Percentiles rank a stretch among this genome's conserved stretches.
Evolutionary conservation across 1,284 basidiomycete genomes (phyloP).

Genomic region (Moniliophthora roreri): DNA sequence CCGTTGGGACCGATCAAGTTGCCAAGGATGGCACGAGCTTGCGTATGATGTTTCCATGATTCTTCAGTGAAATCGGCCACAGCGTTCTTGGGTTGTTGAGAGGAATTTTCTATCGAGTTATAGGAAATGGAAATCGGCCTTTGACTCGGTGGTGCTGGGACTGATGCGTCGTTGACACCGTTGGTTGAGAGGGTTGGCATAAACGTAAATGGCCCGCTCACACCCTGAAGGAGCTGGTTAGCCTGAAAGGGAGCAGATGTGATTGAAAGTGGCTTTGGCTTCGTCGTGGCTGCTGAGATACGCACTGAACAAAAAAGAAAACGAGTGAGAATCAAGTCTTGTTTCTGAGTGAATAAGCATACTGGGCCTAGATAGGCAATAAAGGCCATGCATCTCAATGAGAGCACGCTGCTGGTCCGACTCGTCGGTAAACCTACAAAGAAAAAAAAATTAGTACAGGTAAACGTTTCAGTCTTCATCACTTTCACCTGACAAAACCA

Average conservation of each 20-base stretch:
- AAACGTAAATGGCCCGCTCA: constrained; percentile 37
- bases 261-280: constrained; percentile 64
- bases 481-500: constrained; percentile 78
- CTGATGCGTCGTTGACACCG: constrained; percentile 6
- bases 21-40: constrained; percentile 75
- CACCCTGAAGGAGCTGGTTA: neutral
- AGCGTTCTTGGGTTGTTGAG: constrained; percentile 51
- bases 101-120: no score
- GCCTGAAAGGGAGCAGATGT: constrained; percentile 35
- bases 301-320: constrained; percentile 62
- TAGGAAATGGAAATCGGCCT: no score
- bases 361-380: constrained; percentile 85
- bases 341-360: constrained; percentile 29
- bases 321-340: constrained; percentile 27
- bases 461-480: neutral
- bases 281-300: constrained; percentile 86
- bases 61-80: constrained; percentile 64
- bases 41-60: constrained; percentile 80
- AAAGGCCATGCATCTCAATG: constrained; percentile 87
- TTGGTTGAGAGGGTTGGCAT: constrained; percentile 31
- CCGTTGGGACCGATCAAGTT: constrained; percentile 82
- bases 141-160: no score
- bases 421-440: constrained; percentile 77
- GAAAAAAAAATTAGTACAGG: constrained; percentile 14
- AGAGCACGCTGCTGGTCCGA: constrained; percentile 84